Base-by-base conservation (phyloP, 495 filamentous ascomycete species). In the Hapsidospora chrysogenum region DNA sequence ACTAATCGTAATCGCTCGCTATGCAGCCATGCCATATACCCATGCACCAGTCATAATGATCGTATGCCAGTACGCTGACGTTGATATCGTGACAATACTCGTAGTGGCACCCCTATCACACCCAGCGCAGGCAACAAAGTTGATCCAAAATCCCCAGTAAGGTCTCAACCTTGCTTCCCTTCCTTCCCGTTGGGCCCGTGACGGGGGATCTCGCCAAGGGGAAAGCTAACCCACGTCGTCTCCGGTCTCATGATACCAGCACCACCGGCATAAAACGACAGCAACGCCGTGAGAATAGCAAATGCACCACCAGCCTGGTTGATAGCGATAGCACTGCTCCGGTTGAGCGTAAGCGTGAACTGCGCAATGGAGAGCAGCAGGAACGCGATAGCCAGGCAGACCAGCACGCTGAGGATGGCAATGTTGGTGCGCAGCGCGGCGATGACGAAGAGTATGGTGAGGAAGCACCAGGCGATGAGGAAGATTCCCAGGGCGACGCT, bases 221-320 rank as follows among this genome's bases (percentile, higher is more conserved):
- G 37, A 9, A 39, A 33, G 13, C 16, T 16, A 9, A 39, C 37
- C 13, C 18, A 39, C 1, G 37, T 39, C 7, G 37, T 39, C 14
- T 39, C 37, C 17, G 30, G 33, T 13, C 18, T 27, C 39, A 37
- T 36, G 33, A 92, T 74, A 79, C 84, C 84, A 27, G 82, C 84
- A 30, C 86, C 60, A 14, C 84, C 84, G 51, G 87, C 85, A 58
- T 89, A 92, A 83, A 83, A 89, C 11, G 82, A 81, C 32, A 78
- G 47, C 57, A 93, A 85, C 0, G 83, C 80, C 18, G 81, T 72
- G 26, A 87, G 43, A 41, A 89, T 50, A 38, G 79, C 85, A 47
- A 89, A 89, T 51, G 74, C 66, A 42, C 84, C 85, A 42, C 80
- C 84, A 20, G 80, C 75, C 61, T 75, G 79, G 55, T 71, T 64